Conservation (phyloP, 305 asterid species). For the Fraxinus nigra region DNA sequence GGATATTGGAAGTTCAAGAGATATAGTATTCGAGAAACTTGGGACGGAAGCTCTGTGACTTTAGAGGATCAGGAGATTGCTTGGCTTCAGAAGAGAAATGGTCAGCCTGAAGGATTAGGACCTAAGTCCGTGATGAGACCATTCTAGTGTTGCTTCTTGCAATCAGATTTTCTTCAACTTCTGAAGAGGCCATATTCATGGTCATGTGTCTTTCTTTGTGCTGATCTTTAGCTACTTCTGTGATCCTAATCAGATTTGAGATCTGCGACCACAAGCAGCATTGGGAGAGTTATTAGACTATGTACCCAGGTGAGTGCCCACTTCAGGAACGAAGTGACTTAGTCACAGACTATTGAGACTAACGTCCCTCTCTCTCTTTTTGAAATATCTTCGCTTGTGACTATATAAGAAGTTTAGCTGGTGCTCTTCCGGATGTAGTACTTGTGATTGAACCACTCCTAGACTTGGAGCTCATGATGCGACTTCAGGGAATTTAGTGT, state of each 20-base stretch:
- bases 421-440: background rate
- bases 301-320: background rate
- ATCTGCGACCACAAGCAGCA: background rate
- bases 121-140: background rate
- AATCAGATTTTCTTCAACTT: background rate
- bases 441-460: background rate
- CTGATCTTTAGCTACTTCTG: background rate
- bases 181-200: background rate
- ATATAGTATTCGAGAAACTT: background rate
- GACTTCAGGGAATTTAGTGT: background rate
- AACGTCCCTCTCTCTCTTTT: background rate
- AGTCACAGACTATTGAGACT: background rate
- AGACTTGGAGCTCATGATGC: background rate
- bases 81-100: background rate
- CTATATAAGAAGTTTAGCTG: background rate
- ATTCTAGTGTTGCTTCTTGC: background rate
- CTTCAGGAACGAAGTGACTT: background rate
- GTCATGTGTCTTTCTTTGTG: background rate
- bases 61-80: background rate
- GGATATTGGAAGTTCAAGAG: background rate
- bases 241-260: background rate
- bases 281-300: background rate
- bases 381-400: background rate
- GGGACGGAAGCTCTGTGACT: background rate
- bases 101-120: background rate